Evolutionary conservation across 2,329 filamentous ascomycete genomes (phyloP).

Genomic region (Albifimbria verrucaria): DNA sequence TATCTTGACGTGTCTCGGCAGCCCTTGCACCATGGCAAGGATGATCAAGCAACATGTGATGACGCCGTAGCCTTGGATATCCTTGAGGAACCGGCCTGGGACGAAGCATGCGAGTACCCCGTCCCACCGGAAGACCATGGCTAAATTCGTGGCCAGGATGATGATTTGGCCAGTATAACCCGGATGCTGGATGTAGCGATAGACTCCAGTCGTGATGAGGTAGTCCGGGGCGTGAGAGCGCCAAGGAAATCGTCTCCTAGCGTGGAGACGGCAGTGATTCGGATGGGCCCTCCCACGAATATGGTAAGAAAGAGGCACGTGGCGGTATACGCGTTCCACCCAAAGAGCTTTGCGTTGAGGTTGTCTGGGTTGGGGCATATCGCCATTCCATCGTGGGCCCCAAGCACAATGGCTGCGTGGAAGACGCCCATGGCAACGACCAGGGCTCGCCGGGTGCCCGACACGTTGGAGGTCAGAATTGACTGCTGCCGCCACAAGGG

Average conservation of each 20-base stretch:
- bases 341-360: conserved; percentile 1
- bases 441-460: background rate
- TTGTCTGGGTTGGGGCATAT: background rate
- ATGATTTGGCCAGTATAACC: background rate
- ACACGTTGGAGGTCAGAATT: background rate
- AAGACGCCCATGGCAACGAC: background rate
- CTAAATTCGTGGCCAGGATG: background rate
- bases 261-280: background rate
- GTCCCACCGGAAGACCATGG: background rate
- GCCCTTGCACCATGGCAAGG: background rate
- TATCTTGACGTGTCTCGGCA: background rate
- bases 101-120: background rate
- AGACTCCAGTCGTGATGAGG: background rate
- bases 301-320: background rate
- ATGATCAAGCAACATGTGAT: background rate
- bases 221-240: background rate
- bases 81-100: background rate
- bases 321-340: background rate
- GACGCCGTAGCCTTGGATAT: background rate
- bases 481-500: background rate
- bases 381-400: background rate
- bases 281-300: background rate
- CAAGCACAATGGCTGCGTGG: background rate
- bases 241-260: background rate
- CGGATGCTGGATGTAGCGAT: conserved; percentile 1